Evolutionary conservation across 2,329 filamentous ascomycete species (phyloP).

Genomic region (Aspergillus ustus): DNA sequence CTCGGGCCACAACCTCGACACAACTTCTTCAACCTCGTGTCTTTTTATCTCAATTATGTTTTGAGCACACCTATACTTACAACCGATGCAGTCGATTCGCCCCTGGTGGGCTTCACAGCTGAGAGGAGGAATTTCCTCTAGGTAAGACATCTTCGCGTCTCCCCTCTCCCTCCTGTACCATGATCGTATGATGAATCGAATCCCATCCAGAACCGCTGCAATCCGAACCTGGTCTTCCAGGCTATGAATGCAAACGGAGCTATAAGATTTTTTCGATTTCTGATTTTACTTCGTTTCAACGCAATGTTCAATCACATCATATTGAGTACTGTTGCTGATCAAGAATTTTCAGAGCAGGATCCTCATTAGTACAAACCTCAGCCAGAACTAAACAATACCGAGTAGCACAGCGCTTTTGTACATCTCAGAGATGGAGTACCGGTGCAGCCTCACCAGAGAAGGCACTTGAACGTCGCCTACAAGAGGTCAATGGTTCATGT

Average conservation of each 20-base stretch:
- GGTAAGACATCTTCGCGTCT: slow-evolving; percentile 38
- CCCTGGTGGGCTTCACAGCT: slow-evolving; percentile 40
- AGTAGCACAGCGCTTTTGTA: slow-evolving; percentile 13
- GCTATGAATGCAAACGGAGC: slow-evolving; percentile 49
- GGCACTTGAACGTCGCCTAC: slow-evolving; percentile 41
- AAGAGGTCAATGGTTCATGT: slow-evolving; percentile 41
- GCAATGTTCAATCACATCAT: not conserved
- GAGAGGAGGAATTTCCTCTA: slow-evolving; percentile 34
- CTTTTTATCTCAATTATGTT: slow-evolving; percentile 17
- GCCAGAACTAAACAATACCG: slow-evolving; percentile 11
- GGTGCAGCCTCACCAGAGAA: slow-evolving; percentile 37
- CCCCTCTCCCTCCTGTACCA: slow-evolving; percentile 11
- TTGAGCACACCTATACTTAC: not conserved
- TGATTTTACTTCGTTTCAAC: slow-evolving; percentile 20
- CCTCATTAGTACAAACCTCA: slow-evolving; percentile 17
- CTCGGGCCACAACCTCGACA: slow-evolving; percentile 12
- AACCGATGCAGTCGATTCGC: slow-evolving; percentile 46
- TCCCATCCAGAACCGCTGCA: slow-evolving; percentile 68
- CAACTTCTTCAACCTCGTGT: slow-evolving; percentile 23
- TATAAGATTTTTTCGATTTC: slow-evolving; percentile 21
- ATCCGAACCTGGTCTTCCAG: slow-evolving; percentile 57
- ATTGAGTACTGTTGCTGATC: slow-evolving; percentile 28
- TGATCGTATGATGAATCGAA: slow-evolving; percentile 49
- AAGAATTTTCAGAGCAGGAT: slow-evolving; percentile 31
- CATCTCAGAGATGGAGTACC: slow-evolving; percentile 25